Conservation (phyloP, 352 stramenopile genomes). For the Phytophthora sp. region DNA sequence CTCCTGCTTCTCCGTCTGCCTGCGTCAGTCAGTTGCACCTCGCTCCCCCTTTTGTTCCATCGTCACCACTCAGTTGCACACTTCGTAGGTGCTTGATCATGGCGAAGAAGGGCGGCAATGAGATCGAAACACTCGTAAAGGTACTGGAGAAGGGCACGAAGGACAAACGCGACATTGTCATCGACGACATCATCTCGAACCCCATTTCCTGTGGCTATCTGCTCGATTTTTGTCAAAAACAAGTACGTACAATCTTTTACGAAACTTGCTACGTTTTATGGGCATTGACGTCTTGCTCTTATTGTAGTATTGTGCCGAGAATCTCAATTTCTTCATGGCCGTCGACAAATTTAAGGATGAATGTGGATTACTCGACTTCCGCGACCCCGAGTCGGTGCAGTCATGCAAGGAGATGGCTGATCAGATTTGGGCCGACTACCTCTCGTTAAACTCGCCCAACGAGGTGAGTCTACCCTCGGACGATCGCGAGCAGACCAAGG, state of each 20-base stretch:
- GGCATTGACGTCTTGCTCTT: background rate
- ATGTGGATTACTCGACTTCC: slow-evolving; percentile 78
- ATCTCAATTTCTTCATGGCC: slow-evolving; percentile 90
- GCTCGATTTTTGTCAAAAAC: slow-evolving; percentile 88
- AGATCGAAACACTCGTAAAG: slow-evolving; percentile 69
- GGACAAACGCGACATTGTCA: slow-evolving; percentile 82
- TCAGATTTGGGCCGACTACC: slow-evolving; percentile 83
- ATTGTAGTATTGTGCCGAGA: slow-evolving; percentile 78
- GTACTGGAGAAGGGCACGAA: slow-evolving; percentile 72
- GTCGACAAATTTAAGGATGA: slow-evolving; percentile 89
- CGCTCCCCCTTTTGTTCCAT: background rate
- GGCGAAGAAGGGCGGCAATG: slow-evolving; percentile 74
- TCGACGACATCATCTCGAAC: slow-evolving; percentile 88
- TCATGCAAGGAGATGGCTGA: slow-evolving; percentile 87
- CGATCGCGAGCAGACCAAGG: slow-evolving; percentile 79
- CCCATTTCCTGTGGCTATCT: slow-evolving; percentile 85
- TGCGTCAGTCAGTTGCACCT: slow-evolving; percentile 32
- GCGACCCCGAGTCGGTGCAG: slow-evolving; percentile 76
- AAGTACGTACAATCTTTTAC: slow-evolving; percentile 44
- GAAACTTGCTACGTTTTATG: too few species aligned
- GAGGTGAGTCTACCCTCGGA: slow-evolving; percentile 83
- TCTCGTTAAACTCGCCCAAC: slow-evolving; percentile 86
- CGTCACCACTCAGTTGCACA: background rate
- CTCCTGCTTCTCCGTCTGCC: slow-evolving; percentile 34
- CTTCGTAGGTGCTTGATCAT: slow-evolving; percentile 30